Conservation (phyloP, 2,329 filamentous ascomycete genomes). For the Trichoderma semiorbis region DNA sequence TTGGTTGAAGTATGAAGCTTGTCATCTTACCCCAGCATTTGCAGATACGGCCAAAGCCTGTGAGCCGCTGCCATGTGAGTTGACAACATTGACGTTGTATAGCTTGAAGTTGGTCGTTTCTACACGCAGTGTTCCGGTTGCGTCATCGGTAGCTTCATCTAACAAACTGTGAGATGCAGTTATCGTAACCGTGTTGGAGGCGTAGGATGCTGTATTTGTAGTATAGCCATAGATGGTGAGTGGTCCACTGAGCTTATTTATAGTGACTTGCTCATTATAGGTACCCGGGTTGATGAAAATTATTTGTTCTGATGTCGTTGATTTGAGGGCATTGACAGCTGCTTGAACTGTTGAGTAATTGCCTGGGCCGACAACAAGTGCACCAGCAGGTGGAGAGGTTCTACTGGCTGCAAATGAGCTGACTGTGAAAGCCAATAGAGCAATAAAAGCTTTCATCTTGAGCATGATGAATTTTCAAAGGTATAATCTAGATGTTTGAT, state of each 20-base stretch:
- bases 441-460: neutral
- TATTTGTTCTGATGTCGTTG: neutral
- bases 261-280: neutral
- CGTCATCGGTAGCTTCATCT: neutral
- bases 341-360: neutral
- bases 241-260: neutral
- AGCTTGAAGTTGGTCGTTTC: neutral
- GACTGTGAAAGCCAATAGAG: neutral
- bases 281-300: neutral
- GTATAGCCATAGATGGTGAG: neutral
- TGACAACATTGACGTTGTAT: neutral
- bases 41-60: neutral
- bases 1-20: neutral
- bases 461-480: neutral
- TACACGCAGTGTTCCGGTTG: neutral
- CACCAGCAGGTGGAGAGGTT: neutral
- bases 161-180: neutral
- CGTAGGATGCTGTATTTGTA: neutral
- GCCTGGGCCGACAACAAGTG: neutral
- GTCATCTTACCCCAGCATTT: neutral
- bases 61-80: neutral
- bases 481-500: neutral
- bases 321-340: neutral
- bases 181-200: neutral
- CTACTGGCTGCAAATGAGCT: neutral